Percentiles rank a stretch among this genome's conserved stretches.
These are phyloP conservation scores for Lipomyces anomalus DNA, from an alignment of 805 yeast species.

Conservation along the genomic window DNA sequence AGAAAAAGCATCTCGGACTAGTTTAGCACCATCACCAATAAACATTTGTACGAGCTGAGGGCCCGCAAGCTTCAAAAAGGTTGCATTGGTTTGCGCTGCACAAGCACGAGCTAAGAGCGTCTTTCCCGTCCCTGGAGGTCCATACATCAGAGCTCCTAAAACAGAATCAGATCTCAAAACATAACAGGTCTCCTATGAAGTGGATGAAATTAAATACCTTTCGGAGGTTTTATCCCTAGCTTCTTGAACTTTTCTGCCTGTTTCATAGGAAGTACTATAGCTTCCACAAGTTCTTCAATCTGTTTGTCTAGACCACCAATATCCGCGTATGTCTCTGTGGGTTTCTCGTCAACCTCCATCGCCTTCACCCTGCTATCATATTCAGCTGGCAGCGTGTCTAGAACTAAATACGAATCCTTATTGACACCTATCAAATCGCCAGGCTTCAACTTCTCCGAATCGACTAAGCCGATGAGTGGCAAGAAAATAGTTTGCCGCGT, in stretches of 20 bases:
- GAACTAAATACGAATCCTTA: constrained; percentile 87
- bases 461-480: constrained; percentile 94
- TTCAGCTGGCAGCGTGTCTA: constrained; percentile 94
- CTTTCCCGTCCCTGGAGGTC: constrained; percentile 99
- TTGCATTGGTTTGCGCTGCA: constrained; percentile 98
- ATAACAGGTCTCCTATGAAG: not conserved
- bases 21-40: constrained; percentile 97
- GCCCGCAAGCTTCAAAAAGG: constrained; percentile 92
- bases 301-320: constrained; percentile 98
- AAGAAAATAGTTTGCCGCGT: constrained; percentile 95
- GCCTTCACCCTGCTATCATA: constrained; percentile 97
- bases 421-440: constrained; percentile 97
- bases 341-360: constrained; percentile 99
- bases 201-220: constrained; percentile 46
- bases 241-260: constrained; percentile 93
- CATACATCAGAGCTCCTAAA: constrained; percentile 78
- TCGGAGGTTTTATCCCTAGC: constrained; percentile 94
- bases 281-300: constrained; percentile 96
- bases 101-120: constrained; percentile 96
- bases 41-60: constrained; percentile 98
- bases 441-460: constrained; percentile 87
- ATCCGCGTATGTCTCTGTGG: constrained; percentile 93
- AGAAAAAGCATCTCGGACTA: constrained; percentile 95
- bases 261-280: constrained; percentile 96
- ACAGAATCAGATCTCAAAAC: not conserved